Base-by-base conservation (phyloP, 371 early-diverging fungal species). In the Mortierella sp. region DNA sequence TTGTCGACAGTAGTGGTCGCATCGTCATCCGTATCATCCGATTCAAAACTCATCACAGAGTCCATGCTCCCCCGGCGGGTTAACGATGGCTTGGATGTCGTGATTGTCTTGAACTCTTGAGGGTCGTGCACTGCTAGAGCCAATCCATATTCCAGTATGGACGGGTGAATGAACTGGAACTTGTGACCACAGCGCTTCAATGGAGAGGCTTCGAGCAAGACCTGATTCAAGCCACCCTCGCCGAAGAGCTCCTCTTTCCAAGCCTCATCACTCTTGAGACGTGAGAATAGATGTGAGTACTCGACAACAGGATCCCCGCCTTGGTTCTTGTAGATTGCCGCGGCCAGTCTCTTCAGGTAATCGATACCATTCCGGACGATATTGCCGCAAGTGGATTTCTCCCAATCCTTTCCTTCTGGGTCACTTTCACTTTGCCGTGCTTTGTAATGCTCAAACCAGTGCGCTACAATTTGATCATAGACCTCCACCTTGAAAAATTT, bases 161-260 rank as follows among this genome's bases (percentile, higher is more conserved):
- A 63, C 2, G 29, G 47, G 5, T 63, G 63, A 17, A 63, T 47
- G 31, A 60, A 67, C 3, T 49, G 54, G 25, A 54, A 53, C n/a
- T 43, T 29, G 13, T 21, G 54, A 2, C 54, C 60, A 2, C 3
- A 16, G 6, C 67, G 54, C 8, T 43, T 25, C 12, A 67, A 21
- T 1, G 46, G 55, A 14, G 48, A 22, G 24, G 59, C 21, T 2
- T 49, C 48, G 7, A 54, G 53, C 13, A 67, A 47, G 2, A 66
- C 28, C 8, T 19, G 16, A 2, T 1, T 27, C 7, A n/a, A n/a
- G n/a, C 17, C 22, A 0, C 49, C 25, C 0, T 22, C 16, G n/a
- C 49, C 21, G 21, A 59, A 59, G 24, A 59, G 54, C 28, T 16
- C 14, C 0, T 7, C 47, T 21, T 58, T 59, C 67, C 58, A 66